These are phyloP conservation scores for Solanum pimpinellifolium DNA, from an alignment of 257 asterid species.

Conservation along the genomic window DNA sequence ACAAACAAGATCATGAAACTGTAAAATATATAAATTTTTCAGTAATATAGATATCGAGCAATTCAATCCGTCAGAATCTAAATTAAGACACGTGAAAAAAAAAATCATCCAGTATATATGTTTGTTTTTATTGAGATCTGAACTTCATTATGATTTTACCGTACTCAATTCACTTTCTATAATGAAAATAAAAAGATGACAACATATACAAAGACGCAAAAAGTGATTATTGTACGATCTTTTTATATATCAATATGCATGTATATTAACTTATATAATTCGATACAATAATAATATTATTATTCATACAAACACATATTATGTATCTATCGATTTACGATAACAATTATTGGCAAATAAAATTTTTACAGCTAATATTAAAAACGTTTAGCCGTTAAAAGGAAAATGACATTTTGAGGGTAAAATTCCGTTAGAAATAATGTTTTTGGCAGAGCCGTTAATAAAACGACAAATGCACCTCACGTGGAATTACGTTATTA, in stretches of 20 bases:
- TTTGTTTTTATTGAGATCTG: background rate
- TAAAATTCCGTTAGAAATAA: conserved; percentile 1
- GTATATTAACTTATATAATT: background rate
- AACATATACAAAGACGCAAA: background rate
- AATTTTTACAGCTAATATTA: background rate
- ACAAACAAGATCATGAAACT: background rate
- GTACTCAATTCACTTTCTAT: background rate
- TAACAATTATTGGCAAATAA: background rate
- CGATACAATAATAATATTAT: background rate
- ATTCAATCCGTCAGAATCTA: background rate
- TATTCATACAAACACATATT: background rate
- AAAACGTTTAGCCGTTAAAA: background rate
- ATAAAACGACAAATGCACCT: conserved; percentile 17
- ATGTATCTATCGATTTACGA: background rate
- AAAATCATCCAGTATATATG: background rate
- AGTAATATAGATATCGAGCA: background rate
- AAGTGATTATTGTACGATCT: background rate
- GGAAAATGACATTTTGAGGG: background rate
- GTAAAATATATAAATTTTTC: too few relatives aligned
- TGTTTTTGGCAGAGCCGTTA: conserved; percentile 29
- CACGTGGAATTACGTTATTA: background rate
- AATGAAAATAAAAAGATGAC: background rate
- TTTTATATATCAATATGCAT: background rate
- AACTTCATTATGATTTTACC: background rate
- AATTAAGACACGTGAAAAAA: background rate